Evolutionary conservation across 805 yeast species (phyloP).

Genomic region (Zygotorulaspora chibaensis): DNA sequence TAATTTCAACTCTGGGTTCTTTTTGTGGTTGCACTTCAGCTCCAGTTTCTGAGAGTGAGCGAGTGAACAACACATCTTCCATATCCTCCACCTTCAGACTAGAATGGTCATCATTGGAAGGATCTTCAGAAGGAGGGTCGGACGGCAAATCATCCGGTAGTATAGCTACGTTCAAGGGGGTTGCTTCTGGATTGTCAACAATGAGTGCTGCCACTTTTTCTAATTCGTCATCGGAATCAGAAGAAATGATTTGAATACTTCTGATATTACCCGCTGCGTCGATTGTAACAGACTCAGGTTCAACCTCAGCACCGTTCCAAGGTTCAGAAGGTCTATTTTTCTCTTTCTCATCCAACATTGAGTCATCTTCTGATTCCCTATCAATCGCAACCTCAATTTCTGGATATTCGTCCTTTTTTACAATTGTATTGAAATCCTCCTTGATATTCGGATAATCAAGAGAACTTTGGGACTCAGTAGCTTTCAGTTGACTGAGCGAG

Average conservation of each 20-base stretch:
- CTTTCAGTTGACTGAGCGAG: too few relatives aligned
- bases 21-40: not conserved
- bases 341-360: not conserved
- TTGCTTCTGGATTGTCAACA: not conserved
- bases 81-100: not conserved
- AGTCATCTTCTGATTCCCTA: not conserved
- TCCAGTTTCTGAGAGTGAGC: too few relatives aligned
- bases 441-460: not conserved
- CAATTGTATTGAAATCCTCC: not conserved
- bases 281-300: not conserved
- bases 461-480: too few relatives aligned
- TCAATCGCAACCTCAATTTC: conserved; percentile 3
- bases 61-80: too few relatives aligned
- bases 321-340: not conserved
- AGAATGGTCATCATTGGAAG: not conserved
- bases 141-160: conserved; percentile 4
- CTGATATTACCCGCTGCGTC: not conserved
- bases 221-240: not conserved
- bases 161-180: not conserved
- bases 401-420: not conserved
- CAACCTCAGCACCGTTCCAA: not conserved
- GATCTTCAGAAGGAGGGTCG: conserved; percentile 11
- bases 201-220: not conserved
- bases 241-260: not conserved
- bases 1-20: not conserved